A percentile compares a stretch with the other conserved stretches of the same genome.
phyloP scores from a whole-genome alignment of 2,329 filamentous ascomycete species.

The Magnaporthiopsis rhizophila region DNA sequence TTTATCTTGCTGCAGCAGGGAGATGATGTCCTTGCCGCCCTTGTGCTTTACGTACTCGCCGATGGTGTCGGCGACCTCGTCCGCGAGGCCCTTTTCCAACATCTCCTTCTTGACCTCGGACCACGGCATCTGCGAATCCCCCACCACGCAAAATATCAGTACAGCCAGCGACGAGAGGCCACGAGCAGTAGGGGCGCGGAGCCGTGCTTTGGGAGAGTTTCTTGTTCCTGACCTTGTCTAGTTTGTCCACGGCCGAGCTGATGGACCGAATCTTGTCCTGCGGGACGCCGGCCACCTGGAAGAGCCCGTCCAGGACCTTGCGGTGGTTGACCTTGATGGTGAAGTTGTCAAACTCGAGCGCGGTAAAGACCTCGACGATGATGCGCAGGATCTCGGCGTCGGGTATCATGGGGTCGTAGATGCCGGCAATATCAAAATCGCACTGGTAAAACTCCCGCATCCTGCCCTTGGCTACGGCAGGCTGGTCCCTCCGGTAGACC shows the following conservation, averaged over 20 bases:
- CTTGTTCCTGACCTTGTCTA: conserved; percentile 58
- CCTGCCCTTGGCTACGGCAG: conserved; percentile 77
- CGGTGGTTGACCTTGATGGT: conserved; percentile 95
- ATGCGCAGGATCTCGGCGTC: conserved; percentile 86
- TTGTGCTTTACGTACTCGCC: conserved; percentile 60
- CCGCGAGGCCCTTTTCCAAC: conserved; percentile 78
- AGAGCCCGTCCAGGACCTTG: conserved; percentile 87
- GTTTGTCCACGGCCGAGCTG: conserved; percentile 88
- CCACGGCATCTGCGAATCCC: conserved; percentile 53
- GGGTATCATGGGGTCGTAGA: conserved; percentile 83
- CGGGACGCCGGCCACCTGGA: conserved; percentile 84
- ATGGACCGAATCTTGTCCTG: conserved; percentile 81
- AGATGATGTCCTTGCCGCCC: conserved; percentile 53
- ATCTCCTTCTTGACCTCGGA: conserved; percentile 85
- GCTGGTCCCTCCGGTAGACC: conserved; percentile 51
- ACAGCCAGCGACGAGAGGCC: not conserved
- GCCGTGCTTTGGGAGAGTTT: not conserved
- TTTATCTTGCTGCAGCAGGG: conserved; percentile 59
- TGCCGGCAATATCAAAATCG: conserved; percentile 90
- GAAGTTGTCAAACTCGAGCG: conserved; percentile 65
- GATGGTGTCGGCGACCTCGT: conserved; percentile 75
- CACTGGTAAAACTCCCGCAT: conserved; percentile 98
- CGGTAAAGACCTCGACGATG: conserved; percentile 76
- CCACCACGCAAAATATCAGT: too few relatives aligned
- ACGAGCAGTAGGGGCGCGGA: not conserved